Conservation (phyloP, 2,329 filamentous ascomycete genomes). For the Colletotrichum neosansevieriae region DNA sequence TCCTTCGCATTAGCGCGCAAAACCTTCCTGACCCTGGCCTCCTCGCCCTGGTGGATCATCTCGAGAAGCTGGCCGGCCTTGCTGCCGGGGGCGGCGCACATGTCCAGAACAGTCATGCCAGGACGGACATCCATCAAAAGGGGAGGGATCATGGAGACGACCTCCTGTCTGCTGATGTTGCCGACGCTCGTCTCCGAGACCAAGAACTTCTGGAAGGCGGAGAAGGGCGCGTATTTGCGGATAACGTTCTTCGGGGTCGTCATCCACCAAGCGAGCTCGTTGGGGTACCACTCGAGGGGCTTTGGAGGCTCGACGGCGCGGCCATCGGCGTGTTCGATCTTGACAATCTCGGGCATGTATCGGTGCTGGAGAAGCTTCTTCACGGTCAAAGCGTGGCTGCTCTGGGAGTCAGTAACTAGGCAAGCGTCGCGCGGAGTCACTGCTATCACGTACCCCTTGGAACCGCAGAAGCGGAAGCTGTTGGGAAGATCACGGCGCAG, state of each 20-base stretch:
- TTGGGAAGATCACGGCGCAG: slow-evolving; percentile 90
- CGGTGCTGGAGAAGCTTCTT: slow-evolving; percentile 87
- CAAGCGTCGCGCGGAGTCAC: not conserved
- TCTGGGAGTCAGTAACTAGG: slow-evolving; percentile 25
- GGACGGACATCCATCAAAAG: slow-evolving; percentile 91
- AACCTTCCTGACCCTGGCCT: slow-evolving; percentile 82
- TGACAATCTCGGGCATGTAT: slow-evolving; percentile 91
- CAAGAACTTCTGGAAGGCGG: slow-evolving; percentile 96
- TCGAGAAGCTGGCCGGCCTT: slow-evolving; percentile 97
- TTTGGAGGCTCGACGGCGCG: slow-evolving; percentile 83
- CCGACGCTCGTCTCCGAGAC: slow-evolving; percentile 97
- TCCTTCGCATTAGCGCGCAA: slow-evolving; percentile 73
- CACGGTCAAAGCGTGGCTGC: slow-evolving; percentile 89
- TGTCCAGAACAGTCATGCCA: slow-evolving; percentile 92
- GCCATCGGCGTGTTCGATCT: slow-evolving; percentile 86
- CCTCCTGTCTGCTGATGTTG: slow-evolving; percentile 97
- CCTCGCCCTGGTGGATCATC: slow-evolving; percentile 92
- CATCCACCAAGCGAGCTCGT: slow-evolving; percentile 97
- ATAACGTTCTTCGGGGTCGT: slow-evolving; percentile 97
- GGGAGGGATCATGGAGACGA: slow-evolving; percentile 98
- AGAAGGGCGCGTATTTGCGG: slow-evolving; percentile 92
- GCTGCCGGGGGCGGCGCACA: slow-evolving; percentile 96
- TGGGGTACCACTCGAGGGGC: slow-evolving; percentile 91
- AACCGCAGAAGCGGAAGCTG: slow-evolving; percentile 97
- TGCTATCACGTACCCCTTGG: slow-evolving; percentile 75